phyloP scores from a whole-genome alignment of 2,329 filamentous ascomycete genomes.

The Berkeleyomyces rouxiae region DNA sequence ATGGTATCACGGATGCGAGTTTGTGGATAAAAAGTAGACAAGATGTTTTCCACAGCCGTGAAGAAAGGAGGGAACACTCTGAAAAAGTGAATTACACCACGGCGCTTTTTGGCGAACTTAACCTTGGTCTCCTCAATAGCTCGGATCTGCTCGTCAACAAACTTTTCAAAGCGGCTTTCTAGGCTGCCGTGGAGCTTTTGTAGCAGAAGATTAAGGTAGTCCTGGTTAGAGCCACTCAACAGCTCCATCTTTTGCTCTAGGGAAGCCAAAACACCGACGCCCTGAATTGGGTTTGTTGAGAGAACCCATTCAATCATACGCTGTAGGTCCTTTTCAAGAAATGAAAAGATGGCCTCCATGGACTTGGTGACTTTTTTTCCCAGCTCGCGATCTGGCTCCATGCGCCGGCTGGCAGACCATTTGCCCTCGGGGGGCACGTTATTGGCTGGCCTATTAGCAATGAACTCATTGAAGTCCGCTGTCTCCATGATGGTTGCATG shows the following conservation, averaged over 20 bases:
- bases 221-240: slow-evolving; percentile 80
- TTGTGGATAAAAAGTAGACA: slow-evolving; percentile 39
- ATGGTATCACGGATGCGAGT: slow-evolving; percentile 53
- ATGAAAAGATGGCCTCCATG: slow-evolving; percentile 79
- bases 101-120: slow-evolving; percentile 86
- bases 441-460: slow-evolving; percentile 30
- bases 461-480: slow-evolving; percentile 67
- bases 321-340: slow-evolving; percentile 63
- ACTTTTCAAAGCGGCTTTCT: slow-evolving; percentile 63
- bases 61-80: slow-evolving; percentile 81
- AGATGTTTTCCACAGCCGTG: slow-evolving; percentile 69
- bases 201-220: slow-evolving; percentile 66
- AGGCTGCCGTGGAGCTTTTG: slow-evolving; percentile 65
- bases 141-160: slow-evolving; percentile 86
- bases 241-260: slow-evolving; percentile 66
- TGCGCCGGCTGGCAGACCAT: slow-evolving; percentile 27
- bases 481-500: slow-evolving; percentile 75
- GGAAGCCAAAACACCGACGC: slow-evolving; percentile 66
- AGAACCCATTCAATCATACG: slow-evolving; percentile 72
- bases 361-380: slow-evolving; percentile 70
- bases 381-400: slow-evolving; percentile 76
- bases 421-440: slow-evolving; percentile 14
- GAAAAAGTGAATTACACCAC: slow-evolving; percentile 90
- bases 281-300: slow-evolving; percentile 66
- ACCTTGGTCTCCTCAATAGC: slow-evolving; percentile 97